Evolutionary conservation across 768 basidiomycete genomes (phyloP).

Genomic region (Gautieria morchelliformis): DNA sequence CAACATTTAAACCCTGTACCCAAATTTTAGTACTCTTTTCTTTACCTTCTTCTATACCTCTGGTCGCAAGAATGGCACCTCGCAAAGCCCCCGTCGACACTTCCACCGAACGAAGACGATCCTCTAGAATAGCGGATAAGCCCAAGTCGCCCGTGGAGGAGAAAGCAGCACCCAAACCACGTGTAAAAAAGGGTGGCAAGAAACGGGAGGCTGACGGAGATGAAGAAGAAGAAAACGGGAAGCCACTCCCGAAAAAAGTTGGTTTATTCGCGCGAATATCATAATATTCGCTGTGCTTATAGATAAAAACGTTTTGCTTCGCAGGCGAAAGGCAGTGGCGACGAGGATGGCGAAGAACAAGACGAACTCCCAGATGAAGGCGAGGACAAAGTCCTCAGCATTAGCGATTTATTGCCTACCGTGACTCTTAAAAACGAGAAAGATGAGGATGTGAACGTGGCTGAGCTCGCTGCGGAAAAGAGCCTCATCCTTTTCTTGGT

Average conservation of each 20-base stretch:
- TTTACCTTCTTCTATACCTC: neutral
- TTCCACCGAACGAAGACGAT: slow-evolving; percentile 40
- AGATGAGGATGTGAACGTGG: slow-evolving; percentile 65
- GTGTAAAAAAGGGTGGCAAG: slow-evolving; percentile 24
- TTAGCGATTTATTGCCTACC: slow-evolving; percentile 69
- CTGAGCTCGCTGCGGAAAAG: slow-evolving; percentile 51
- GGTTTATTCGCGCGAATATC: neutral
- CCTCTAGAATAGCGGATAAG: slow-evolving; percentile 44
- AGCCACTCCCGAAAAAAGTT: slow-evolving; percentile 8
- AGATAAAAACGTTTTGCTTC: neutral
- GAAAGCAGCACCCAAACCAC: slow-evolving; percentile 17
- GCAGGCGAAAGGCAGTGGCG: slow-evolving; percentile 4
- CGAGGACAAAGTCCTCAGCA: slow-evolving; percentile 34
- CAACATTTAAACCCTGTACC: neutral
- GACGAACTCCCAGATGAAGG: slow-evolving; percentile 14
- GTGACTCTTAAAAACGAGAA: slow-evolving; percentile 78
- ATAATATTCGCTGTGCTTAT: neutral
- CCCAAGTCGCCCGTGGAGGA: slow-evolving; percentile 31
- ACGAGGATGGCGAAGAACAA: slow-evolving; percentile 11
- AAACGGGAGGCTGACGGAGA: slow-evolving; percentile 26
- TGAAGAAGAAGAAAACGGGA: slow-evolving; percentile 7
- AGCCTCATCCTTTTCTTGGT: slow-evolving; percentile 78
- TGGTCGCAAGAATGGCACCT: slow-evolving; percentile 3
- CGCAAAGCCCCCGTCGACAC: slow-evolving; percentile 20
- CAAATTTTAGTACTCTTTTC: neutral